Evolutionary conservation across 164 flowering plant genomes (phyloP).

Genomic region (Aristolochia contorta): DNA sequence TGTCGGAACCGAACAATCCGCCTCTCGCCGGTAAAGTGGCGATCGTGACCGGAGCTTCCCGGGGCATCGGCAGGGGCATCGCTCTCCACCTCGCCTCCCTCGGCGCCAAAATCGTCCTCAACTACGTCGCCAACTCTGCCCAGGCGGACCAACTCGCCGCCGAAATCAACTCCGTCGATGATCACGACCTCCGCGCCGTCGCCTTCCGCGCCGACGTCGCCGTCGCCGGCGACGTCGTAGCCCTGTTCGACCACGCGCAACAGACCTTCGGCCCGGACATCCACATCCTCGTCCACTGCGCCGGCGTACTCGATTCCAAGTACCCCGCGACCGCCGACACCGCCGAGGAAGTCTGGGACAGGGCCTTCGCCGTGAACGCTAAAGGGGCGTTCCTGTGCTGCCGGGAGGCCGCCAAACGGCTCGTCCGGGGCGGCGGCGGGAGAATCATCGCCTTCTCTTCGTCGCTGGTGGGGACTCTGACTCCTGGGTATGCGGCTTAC

Average conservation of each 20-base stretch:
- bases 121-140: conserved; percentile 26
- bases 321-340: conserved; percentile 33
- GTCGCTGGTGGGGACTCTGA: conserved; percentile 25
- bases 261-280: conserved; percentile 20
- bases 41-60: too few species aligned
- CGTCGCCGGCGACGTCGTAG: conserved; percentile 33
- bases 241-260: conserved; percentile 49
- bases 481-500: conserved; percentile 35
- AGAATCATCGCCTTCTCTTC: conserved; percentile 33
- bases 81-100: conserved; percentile 12
- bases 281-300: conserved; percentile 51
- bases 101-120: conserved; percentile 43
- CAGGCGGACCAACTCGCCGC: conserved; percentile 22
- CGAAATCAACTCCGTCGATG: background rate
- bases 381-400: conserved; percentile 45
- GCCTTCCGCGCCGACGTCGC: conserved; percentile 42
- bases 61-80: too few species aligned
- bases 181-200: conserved; percentile 24
- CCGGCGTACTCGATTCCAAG: conserved; percentile 38
- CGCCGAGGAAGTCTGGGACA: conserved; percentile 37
- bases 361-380: conserved; percentile 32
- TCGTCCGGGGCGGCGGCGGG: conserved; percentile 47
- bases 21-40: too few species aligned
- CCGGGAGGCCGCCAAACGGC: conserved; percentile 41
- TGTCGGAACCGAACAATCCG: too few species aligned